A percentile compares a stretch with the other conserved stretches of the same genome.
Conservation (phyloP, 75 land plant genomes). For the Pinus taeda region DNA sequence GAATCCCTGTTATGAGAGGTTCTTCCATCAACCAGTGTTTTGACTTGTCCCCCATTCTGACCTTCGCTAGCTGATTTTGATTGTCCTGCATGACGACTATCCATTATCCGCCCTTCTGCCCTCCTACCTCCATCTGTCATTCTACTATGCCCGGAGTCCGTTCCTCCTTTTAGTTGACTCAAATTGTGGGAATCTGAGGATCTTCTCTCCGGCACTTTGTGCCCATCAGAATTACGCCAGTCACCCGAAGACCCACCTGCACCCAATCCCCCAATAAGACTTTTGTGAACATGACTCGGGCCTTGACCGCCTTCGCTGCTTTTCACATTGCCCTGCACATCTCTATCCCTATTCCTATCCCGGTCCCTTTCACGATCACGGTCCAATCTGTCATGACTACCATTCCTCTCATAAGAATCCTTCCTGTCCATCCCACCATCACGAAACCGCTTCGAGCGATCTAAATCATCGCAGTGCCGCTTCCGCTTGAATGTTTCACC, state of each 20-base stretch:
- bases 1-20: background rate
- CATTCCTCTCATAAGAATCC: constrained; percentile 8
- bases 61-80: background rate
- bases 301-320: background rate
- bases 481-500: constrained; percentile 12
- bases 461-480: constrained; percentile 2
- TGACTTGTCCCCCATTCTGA: background rate
- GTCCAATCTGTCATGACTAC: constrained; percentile 1
- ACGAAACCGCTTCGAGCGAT: background rate
- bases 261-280: background rate
- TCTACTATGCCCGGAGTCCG: background rate
- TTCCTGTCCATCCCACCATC: constrained; percentile 3
- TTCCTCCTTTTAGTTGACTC: background rate
- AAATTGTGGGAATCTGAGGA: background rate
- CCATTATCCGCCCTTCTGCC: too few species aligned
- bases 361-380: background rate
- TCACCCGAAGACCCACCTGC: background rate
- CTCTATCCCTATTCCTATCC: background rate
- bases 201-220: background rate
- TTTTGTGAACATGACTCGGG: background rate
- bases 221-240: constrained; percentile 3
- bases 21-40: background rate
- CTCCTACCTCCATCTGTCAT: background rate
- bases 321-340: constrained; percentile 7
- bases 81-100: background rate